These are phyloP conservation scores for Colletotrichum orchidophilum DNA, from an alignment of 2,329 filamentous ascomycete genomes.

Conservation along the genomic window DNA sequence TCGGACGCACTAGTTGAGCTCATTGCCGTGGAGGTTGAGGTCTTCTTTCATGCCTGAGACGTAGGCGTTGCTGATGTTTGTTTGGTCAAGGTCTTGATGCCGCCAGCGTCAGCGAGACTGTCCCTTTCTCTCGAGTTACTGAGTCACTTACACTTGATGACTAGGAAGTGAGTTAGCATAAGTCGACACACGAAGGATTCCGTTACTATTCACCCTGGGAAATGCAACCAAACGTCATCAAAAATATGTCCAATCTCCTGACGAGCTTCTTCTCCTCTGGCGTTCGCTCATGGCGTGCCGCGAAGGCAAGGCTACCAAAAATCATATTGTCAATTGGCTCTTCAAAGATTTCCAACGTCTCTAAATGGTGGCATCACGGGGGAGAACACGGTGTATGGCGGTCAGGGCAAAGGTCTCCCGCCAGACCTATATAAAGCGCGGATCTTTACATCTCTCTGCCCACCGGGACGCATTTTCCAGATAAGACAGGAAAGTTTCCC, in stretches of 20 bases:
- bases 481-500: background rate
- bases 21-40: conserved; percentile 54
- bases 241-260: conserved; percentile 31
- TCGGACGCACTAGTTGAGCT: conserved; percentile 39
- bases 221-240: conserved; percentile 36
- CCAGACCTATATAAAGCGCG: background rate
- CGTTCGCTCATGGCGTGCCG: conserved; percentile 29
- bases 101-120: background rate
- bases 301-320: conserved; percentile 27
- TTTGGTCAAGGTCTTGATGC: conserved; percentile 44
- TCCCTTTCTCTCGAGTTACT: background rate
- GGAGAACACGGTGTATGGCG: background rate
- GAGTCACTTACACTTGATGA: conserved; percentile 33
- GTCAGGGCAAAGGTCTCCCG: background rate
- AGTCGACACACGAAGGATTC: background rate
- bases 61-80: conserved; percentile 54
- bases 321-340: conserved; percentile 7
- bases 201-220: conserved; percentile 26
- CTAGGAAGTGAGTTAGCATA: conserved; percentile 14
- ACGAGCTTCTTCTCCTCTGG: conserved; percentile 26
- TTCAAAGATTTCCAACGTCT: background rate
- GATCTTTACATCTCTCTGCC: background rate
- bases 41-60: conserved; percentile 59
- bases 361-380: background rate
- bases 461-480: background rate